Evolutionary conservation across 345 rosid genomes (phyloP).

Genomic region (Cochlearia excelsa): DNA sequence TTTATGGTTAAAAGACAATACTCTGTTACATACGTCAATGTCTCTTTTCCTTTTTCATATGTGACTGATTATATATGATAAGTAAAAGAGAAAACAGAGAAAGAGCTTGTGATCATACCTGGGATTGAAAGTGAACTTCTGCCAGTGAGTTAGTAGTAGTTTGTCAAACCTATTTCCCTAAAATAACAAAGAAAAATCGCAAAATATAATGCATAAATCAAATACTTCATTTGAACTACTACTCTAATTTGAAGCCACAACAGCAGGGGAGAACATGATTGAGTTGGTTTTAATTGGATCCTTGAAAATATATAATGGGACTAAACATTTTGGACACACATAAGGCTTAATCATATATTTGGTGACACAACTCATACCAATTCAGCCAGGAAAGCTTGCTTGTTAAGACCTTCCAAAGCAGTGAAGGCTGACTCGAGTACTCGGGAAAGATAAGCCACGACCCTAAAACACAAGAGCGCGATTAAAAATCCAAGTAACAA

Average conservation of each 20-base stretch:
- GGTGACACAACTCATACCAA: slow-evolving; percentile 53
- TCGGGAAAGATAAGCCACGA: slow-evolving; percentile 94
- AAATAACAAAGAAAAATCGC: slow-evolving; percentile 20
- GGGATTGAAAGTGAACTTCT: slow-evolving; percentile 93
- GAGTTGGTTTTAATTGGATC: slow-evolving; percentile 7
- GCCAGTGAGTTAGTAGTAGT: slow-evolving; percentile 90
- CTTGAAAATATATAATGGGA: slow-evolving; percentile 3
- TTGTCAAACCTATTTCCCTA: slow-evolving; percentile 85
- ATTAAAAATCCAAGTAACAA: slow-evolving; percentile 12
- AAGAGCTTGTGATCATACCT: slow-evolving; percentile 48
- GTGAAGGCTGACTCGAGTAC: slow-evolving; percentile 96
- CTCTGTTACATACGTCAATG: background rate
- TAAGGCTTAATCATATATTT: slow-evolving; percentile 19
- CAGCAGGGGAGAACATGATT: slow-evolving; percentile 2
- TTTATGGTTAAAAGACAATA: background rate
- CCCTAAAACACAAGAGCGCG: slow-evolving; percentile 44
- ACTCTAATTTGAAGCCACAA: background rate
- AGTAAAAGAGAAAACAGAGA: slow-evolving; percentile 5
- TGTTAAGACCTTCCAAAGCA: slow-evolving; percentile 93
- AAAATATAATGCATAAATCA: slow-evolving; percentile 1
- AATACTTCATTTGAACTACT: background rate
- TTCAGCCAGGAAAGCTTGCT: slow-evolving; percentile 95
- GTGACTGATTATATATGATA: slow-evolving; percentile 7
- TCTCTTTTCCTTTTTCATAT: background rate
- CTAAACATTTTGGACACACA: slow-evolving; percentile 1